These are phyloP conservation scores for Tetrahymena thermophila DNA, from an alignment of 73 alveolate species.

Conservation along the genomic window DNA sequence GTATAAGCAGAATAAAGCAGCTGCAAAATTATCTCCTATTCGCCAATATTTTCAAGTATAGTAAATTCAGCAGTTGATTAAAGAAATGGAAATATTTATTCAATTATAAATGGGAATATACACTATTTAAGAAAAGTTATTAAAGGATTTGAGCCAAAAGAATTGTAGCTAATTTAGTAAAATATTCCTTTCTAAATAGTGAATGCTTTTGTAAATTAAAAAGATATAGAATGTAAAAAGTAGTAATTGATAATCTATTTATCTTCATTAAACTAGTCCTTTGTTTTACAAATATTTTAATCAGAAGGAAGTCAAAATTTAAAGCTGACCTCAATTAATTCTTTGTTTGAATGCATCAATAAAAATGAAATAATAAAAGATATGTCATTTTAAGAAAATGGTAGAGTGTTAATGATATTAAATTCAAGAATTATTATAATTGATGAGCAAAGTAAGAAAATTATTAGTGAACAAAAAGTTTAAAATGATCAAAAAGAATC, in stretches of 20 bases:
- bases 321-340: neutral
- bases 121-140: neutral
- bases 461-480: neutral
- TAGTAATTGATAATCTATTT: neutral
- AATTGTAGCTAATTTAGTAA: neutral
- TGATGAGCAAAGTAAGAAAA: neutral
- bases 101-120: neutral
- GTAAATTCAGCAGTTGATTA: neutral
- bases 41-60: neutral
- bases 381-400: neutral
- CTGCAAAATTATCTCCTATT: neutral
- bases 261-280: neutral
- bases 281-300: neutral
- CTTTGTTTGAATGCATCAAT: neutral
- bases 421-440: neutral
- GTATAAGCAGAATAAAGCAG: neutral
- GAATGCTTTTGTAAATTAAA: neutral
- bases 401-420: neutral
- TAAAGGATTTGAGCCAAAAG: neutral
- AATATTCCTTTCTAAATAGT: neutral
- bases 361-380: neutral
- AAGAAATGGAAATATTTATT: neutral
- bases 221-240: neutral
- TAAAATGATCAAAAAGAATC: neutral
- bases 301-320: neutral